Conservation (phyloP, 2,329 filamentous ascomycete genomes). For the Aaosphaeria pasadenensis region DNA sequence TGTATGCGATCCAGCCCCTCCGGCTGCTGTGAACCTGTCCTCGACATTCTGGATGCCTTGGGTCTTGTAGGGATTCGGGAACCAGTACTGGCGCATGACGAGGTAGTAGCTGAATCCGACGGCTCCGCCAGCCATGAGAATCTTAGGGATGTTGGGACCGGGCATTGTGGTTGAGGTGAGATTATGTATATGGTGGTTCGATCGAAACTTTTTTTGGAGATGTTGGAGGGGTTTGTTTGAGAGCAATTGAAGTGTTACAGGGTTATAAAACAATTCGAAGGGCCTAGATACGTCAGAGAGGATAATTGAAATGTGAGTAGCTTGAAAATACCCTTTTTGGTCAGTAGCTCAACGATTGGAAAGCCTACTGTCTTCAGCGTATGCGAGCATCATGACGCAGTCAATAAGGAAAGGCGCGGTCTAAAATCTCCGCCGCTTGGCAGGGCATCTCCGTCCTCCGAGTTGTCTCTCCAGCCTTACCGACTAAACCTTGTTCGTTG, state of each 20-base stretch:
- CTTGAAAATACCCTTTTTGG: not conserved
- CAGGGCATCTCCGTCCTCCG: not conserved
- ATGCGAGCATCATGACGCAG: conserved; percentile 30
- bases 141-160: conserved; percentile 23
- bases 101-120: conserved; percentile 36
- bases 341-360: conserved; percentile 1
- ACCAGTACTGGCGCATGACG: conserved; percentile 37
- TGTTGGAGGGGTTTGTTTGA: not conserved
- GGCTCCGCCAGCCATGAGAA: conserved; percentile 35
- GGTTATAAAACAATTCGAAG: not conserved
- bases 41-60: conserved; percentile 33
- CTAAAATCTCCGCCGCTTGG: not conserved
- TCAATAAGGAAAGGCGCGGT: conserved; percentile 16
- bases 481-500: not conserved
- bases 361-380: conserved; percentile 5
- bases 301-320: too few species aligned
- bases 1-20: conserved; percentile 28
- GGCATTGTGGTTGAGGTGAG: conserved; percentile 15
- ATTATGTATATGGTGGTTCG: conserved; percentile 1
- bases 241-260: not conserved
- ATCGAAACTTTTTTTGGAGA: not conserved
- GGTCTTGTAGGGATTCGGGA: conserved; percentile 38
- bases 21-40: conserved; percentile 29
- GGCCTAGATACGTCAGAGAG: too few species aligned
- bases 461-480: not conserved